Conservation (phyloP, 2,329 filamentous ascomycete species). For the Aspergillus hiratsukae region DNA sequence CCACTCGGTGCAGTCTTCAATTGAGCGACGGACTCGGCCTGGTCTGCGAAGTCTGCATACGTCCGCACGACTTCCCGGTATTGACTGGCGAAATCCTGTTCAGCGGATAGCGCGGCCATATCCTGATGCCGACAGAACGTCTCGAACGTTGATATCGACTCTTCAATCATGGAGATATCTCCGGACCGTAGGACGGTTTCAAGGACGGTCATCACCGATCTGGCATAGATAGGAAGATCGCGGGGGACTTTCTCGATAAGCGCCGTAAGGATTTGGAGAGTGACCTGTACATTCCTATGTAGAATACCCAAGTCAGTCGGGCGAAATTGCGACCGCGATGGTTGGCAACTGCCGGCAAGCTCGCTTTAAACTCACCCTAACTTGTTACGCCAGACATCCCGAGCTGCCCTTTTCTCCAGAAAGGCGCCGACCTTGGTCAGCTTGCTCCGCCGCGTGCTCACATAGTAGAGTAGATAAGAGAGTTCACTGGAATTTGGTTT, state of each 20-base stretch:
- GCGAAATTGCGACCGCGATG: slow-evolving; percentile 8
- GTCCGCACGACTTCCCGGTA: slow-evolving; percentile 76
- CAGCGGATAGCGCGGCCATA: slow-evolving; percentile 75
- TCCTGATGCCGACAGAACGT: slow-evolving; percentile 88
- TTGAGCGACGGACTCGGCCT: slow-evolving; percentile 45
- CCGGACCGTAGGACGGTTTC: slow-evolving; percentile 76
- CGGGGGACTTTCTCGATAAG: slow-evolving; percentile 90
- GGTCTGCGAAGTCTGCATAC: slow-evolving; percentile 74
- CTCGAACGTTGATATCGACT: slow-evolving; percentile 79
- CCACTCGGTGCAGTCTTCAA: slow-evolving; percentile 57
- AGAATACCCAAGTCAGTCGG: slow-evolving; percentile 6
- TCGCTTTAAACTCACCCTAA: slow-evolving; percentile 63
- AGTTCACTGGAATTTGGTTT: slow-evolving; percentile 96
- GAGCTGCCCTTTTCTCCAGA: slow-evolving; percentile 87
- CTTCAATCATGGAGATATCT: slow-evolving; percentile 90
- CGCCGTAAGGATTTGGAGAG: slow-evolving; percentile 83
- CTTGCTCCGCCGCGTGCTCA: slow-evolving; percentile 88
- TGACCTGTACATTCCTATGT: slow-evolving; percentile 83
- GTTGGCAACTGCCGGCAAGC: neutral
- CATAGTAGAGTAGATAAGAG: slow-evolving; percentile 95
- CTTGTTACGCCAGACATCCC: slow-evolving; percentile 82
- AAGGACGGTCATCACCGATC: slow-evolving; percentile 78
- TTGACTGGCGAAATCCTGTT: slow-evolving; percentile 74
- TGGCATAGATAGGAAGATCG: slow-evolving; percentile 83
- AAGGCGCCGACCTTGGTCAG: slow-evolving; percentile 94